Percentiles rank a stretch among this genome's conserved stretches.
Conservation (phyloP, 805 yeast species). For the Pichia pseudocactophila region DNA sequence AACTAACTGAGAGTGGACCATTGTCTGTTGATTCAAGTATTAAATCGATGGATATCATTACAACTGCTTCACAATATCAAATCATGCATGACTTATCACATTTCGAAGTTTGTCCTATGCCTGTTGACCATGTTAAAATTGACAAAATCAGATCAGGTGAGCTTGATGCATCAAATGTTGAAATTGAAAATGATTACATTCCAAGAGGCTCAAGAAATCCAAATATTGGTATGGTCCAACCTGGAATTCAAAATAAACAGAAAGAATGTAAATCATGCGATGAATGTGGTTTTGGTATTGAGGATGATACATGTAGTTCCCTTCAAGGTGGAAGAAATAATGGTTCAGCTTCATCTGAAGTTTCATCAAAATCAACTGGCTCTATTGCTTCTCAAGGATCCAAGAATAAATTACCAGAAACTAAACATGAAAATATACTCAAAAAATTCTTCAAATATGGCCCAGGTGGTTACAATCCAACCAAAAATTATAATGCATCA, state of each 20-base stretch:
- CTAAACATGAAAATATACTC: slow-evolving; percentile 8
- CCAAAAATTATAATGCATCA: not conserved
- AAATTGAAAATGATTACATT: slow-evolving; percentile 23
- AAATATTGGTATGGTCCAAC: slow-evolving; percentile 1
- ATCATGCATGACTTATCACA: slow-evolving; percentile 4
- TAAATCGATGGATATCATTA: slow-evolving; percentile 19
- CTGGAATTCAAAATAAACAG: slow-evolving; percentile 4
- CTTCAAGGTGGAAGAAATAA: not conserved
- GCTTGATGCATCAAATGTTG: slow-evolving; percentile 18
- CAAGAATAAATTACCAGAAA: not conserved
- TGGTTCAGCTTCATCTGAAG: not conserved
- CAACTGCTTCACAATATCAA: slow-evolving; percentile 21
- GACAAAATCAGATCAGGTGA: slow-evolving; percentile 24
- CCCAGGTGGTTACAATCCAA: slow-evolving; percentile 8
- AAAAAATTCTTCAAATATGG: slow-evolving; percentile 10
- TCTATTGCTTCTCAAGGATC: not conserved
- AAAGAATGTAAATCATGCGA: slow-evolving; percentile 24
- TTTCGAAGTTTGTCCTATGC: slow-evolving; percentile 25
- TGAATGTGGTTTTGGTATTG: slow-evolving; percentile 22
- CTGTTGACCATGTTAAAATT: slow-evolving; percentile 28
- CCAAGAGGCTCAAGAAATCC: slow-evolving; percentile 17
- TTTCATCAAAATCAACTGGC: slow-evolving; percentile 1
- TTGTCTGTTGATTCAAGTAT: slow-evolving; percentile 24
- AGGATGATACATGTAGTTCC: slow-evolving; percentile 4
- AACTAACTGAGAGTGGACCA: slow-evolving; percentile 28